Conservation (phyloP, 1,139 yeast genomes). For the Geotrichum macrosporum region DNA sequence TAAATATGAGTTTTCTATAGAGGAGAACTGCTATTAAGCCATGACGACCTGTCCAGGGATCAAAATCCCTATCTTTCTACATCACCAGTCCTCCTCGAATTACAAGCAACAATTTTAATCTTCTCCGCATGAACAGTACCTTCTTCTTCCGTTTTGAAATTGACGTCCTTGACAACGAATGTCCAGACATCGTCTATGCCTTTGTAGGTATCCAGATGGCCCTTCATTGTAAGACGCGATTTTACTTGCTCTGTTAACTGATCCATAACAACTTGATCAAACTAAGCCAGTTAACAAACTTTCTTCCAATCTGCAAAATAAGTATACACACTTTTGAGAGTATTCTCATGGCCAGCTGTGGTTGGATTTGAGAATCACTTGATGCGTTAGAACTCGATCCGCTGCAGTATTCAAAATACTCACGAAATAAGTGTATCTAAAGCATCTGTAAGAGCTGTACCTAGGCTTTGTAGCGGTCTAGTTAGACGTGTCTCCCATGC, state of each 20-base stretch:
- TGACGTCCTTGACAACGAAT: conserved; percentile 83
- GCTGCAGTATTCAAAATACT: conserved; percentile 32
- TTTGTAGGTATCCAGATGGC: conserved; percentile 87
- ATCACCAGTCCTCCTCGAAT: conserved; percentile 76
- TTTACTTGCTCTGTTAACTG: conserved; percentile 69
- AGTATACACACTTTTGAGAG: conserved; percentile 54
- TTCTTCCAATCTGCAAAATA: not conserved
- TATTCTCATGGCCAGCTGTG: conserved; percentile 90
- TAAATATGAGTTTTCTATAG: too few species aligned
- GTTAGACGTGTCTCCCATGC: not conserved
- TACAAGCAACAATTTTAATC: conserved; percentile 96
- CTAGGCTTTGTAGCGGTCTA: conserved; percentile 32
- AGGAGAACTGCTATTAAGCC: too few species aligned
- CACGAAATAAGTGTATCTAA: conserved; percentile 76
- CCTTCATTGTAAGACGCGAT: conserved; percentile 81
- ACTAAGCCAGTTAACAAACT: conserved; percentile 33
- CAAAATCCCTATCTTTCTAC: too few species aligned
- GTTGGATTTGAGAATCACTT: conserved; percentile 71
- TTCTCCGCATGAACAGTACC: conserved; percentile 74
- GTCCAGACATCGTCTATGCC: conserved; percentile 99
- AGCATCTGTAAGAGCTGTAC: conserved; percentile 78
- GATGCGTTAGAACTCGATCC: not conserved
- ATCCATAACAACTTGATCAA: conserved; percentile 85
- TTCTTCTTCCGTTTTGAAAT: conserved; percentile 72
- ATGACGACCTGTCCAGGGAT: too few species aligned